Base-by-base conservation (phyloP, 257 asterid species). In the Primulina tabacum region DNA sequence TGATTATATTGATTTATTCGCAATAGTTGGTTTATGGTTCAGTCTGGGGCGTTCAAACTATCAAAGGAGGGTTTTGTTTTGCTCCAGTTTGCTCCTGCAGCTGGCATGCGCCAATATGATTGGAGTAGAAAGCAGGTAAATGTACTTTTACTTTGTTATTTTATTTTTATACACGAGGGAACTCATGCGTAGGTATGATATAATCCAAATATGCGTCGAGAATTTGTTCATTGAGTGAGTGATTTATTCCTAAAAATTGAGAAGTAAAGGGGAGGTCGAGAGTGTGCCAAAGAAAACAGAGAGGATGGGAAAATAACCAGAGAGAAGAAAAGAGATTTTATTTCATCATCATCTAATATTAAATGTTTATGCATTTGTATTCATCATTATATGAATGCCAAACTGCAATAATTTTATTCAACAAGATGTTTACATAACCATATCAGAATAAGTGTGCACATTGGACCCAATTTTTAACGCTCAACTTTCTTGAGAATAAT, bases 51-150 rank as follows among this genome's bases (percentile, higher is more conserved):
- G 14, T 87, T 77, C 79, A 93, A 90, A 83, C 66, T 90, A 73
- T 83, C 96, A 6, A 93, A 71, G 81, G 99, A 93, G 78, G 97
- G 97, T 8, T 81, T 73, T 72, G 83, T 87, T 76, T 70, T 86
- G 77, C 99, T 93, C 65, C 97, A 90, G 76, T 93, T 89, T 77
- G 97, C 97, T 78, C 97, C 97, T 65, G 90, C 97, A 28, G 71
- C 88, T 59, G 95, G 95, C 56, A 86, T 85, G 74, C 96, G 99
- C 37, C 99, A 93, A 71, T 93, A 93, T 80, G 99, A 93, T 81
- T 90, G 99, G 99, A 67, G 87, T 62, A 78, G 96, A 76, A 93
- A 93, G 67, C 99, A 93, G 97, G 99, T 93, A 65, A 70, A 34
- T 60, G 33, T 62, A 40, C 57, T 65, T 50, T 47, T 43, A 62